Evolutionary conservation across 371 early-diverging fungal genomes (phyloP).

Genomic region (Mortierella sp.): DNA sequence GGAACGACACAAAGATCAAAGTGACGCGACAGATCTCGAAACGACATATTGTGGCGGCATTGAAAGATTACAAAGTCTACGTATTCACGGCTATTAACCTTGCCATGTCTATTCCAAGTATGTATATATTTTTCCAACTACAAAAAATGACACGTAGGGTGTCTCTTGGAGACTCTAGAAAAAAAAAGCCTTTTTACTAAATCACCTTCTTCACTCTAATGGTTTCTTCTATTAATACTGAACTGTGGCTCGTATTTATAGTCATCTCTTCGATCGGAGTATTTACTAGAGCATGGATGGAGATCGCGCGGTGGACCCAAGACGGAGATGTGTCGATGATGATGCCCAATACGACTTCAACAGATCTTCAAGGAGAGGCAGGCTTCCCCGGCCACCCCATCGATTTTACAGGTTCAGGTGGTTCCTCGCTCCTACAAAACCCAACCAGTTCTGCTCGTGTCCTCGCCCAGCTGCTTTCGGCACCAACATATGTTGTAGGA

Average conservation of each 20-base stretch:
- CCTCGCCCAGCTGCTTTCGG: constrained; percentile 31
- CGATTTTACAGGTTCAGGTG: background rate
- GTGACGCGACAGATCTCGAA: constrained; percentile 25
- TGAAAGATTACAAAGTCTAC: constrained; percentile 36
- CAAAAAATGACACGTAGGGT: too few species aligned
- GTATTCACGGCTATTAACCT: constrained; percentile 36
- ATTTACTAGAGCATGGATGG: constrained; percentile 39
- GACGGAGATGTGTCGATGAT: background rate
- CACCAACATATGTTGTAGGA: constrained; percentile 21
- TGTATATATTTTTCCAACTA: background rate
- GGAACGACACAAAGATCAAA: constrained; percentile 48
- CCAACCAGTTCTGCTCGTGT: constrained; percentile 23
- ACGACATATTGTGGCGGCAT: constrained; percentile 19
- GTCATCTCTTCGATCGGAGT: constrained; percentile 25
- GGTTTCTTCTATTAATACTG: background rate
- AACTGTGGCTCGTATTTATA: background rate
- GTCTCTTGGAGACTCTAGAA: too few species aligned
- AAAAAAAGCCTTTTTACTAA: too few species aligned
- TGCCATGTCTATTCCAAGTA: constrained; percentile 18
- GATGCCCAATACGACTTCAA: background rate
- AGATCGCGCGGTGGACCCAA: constrained; percentile 16
- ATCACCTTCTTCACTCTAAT: background rate
- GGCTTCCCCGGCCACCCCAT: too few species aligned
- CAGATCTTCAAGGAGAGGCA: too few species aligned
- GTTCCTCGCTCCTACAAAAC: constrained; percentile 12